These are phyloP conservation scores for Calonectria hongkongensis DNA, from an alignment of 2,329 filamentous ascomycete genomes.

Conservation along the genomic window DNA sequence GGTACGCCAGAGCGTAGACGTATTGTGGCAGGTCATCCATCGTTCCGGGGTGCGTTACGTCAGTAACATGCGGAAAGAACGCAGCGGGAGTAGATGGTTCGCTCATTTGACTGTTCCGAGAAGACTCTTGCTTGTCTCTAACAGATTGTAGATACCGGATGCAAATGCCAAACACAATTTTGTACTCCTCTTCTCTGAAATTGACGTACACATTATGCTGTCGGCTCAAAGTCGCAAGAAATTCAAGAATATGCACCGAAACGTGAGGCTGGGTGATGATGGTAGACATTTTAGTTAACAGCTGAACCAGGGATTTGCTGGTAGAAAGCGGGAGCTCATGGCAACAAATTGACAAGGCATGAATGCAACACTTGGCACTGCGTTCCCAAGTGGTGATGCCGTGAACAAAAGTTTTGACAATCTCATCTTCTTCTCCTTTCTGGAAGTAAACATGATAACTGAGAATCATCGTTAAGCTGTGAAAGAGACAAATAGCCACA, in stretches of 20 bases:
- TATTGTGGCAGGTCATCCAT: conserved; percentile 92
- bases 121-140: conserved; percentile 76
- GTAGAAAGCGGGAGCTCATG: conserved; percentile 93
- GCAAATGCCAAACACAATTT: conserved; percentile 95
- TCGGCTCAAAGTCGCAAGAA: conserved; percentile 91
- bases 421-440: conserved; percentile 90
- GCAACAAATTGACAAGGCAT: conserved; percentile 95
- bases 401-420: conserved; percentile 89
- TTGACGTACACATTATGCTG: conserved; percentile 90
- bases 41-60: conserved; percentile 52
- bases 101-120: conserved; percentile 66
- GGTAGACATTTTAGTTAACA: conserved; percentile 94
- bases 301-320: conserved; percentile 88
- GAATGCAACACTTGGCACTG: conserved; percentile 94
- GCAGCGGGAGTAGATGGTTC: conserved; percentile 61
- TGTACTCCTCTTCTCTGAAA: conserved; percentile 93
- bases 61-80: conserved; percentile 43
- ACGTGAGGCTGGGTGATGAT: conserved; percentile 96
- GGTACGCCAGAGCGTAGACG: conserved; percentile 93
- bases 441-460: conserved; percentile 92
- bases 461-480: conserved; percentile 89
- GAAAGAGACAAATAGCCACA: conserved; percentile 91
- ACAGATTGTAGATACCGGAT: conserved; percentile 95
- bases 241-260: conserved; percentile 96
- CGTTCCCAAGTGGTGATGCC: conserved; percentile 90